Percentiles rank a stretch among this genome's conserved stretches.
These are phyloP conservation scores for Phytomonas serpens DNA, from an alignment of 208 protist species.

Conservation along the genomic window DNA sequence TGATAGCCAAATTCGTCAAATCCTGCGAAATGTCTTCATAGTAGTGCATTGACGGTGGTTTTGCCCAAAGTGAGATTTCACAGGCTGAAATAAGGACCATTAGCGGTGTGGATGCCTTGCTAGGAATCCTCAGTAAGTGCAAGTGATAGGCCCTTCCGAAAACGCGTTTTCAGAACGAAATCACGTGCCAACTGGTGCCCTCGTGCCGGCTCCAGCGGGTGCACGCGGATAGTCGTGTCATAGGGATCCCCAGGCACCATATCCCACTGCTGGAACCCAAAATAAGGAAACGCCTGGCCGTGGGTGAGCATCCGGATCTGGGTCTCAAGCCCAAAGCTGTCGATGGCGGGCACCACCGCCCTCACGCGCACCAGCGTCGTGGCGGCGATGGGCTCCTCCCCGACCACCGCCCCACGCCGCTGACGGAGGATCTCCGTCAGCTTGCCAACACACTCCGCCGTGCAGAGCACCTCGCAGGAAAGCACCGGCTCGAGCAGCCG, in stretches of 20 bases:
- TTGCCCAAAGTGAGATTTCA: background rate
- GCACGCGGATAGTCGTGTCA: conserved; percentile 93
- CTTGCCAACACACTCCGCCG: conserved; percentile 72
- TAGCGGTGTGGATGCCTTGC: background rate
- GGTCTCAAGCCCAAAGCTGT: conserved; percentile 99
- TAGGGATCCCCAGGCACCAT: conserved; percentile 98
- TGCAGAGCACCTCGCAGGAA: conserved; percentile 90
- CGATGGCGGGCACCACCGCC: conserved; percentile 95
- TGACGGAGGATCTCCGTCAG: conserved; percentile 85
- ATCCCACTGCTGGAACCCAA: conserved; percentile 96
- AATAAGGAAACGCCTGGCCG: conserved; percentile 92
- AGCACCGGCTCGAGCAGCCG: conserved; percentile 98
- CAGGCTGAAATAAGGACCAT: background rate
- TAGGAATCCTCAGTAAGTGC: conserved; percentile 52
- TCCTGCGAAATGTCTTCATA: background rate
- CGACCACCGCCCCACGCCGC: conserved; percentile 89
- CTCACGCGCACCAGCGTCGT: conserved; percentile 94
- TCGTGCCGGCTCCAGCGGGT: conserved; percentile 93
- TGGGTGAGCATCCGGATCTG: conserved; percentile 96
- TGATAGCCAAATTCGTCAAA: background rate
- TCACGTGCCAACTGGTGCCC: conserved; percentile 96
- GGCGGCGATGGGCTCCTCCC: conserved; percentile 92
- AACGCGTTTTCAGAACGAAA: conserved; percentile 98
- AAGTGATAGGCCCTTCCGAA: conserved; percentile 92
- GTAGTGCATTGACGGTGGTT: background rate